Conservation (phyloP, 768 basidiomycete species). For the Rhodotorula babjevae region DNA sequence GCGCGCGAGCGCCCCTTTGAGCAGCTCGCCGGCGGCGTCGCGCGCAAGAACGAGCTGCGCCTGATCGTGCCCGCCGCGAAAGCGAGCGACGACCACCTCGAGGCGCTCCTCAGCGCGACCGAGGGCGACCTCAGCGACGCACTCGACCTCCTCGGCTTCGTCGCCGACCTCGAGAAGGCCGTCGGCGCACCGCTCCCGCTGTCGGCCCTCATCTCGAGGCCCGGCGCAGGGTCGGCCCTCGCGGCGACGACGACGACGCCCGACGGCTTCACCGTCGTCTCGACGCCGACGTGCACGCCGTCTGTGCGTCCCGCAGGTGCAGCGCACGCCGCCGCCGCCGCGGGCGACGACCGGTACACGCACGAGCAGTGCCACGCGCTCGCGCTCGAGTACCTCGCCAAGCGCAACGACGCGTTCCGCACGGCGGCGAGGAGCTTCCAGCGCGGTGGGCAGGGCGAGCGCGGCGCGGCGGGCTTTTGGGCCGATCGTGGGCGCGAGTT, state of each 20-base stretch:
- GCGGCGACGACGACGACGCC: too few relatives aligned
- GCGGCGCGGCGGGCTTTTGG: constrained; percentile 47
- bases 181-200: constrained; percentile 26
- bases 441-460: constrained; percentile 39
- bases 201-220: constrained; percentile 11
- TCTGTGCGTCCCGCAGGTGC: background rate
- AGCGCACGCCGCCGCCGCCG: background rate
- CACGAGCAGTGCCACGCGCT: constrained; percentile 42
- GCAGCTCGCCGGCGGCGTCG: constrained; percentile 5
- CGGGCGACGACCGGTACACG: constrained; percentile 9
- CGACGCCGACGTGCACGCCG: background rate
- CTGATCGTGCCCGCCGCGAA: background rate
- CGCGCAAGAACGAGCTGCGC: constrained; percentile 4
- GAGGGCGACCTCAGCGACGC: constrained; percentile 38
- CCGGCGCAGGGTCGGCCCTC: background rate
- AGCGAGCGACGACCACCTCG: constrained; percentile 15
- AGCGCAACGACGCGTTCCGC: constrained; percentile 46
- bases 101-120: constrained; percentile 33
- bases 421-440: constrained; percentile 45
- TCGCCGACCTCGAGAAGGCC: constrained; percentile 19
- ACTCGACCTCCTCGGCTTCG: constrained; percentile 37
- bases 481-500: constrained; percentile 46
- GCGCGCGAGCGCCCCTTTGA: constrained; percentile 21
- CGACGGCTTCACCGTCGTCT: background rate
- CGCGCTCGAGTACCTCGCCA: constrained; percentile 42